Conservation (phyloP, 2,329 filamentous ascomycete genomes). For the Metarhizium humberi region DNA sequence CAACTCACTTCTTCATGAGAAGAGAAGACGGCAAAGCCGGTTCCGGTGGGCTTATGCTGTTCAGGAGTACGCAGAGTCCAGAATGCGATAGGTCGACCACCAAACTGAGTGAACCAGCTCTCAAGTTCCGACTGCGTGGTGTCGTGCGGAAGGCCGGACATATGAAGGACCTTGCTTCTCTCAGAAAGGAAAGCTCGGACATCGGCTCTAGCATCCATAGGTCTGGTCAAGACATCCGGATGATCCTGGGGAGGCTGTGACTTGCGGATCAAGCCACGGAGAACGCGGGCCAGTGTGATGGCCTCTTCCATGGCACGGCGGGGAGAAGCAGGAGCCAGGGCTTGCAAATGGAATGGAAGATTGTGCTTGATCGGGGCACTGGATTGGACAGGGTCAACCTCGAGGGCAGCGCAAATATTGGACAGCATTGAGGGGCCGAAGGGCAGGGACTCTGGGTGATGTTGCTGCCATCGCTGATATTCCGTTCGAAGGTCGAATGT, state of each 20-base stretch:
- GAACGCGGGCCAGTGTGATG: conserved; percentile 83
- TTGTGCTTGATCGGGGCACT: conserved; percentile 99
- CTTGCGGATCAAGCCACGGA: conserved; percentile 89
- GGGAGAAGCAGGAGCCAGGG: conserved; percentile 87
- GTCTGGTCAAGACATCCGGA: conserved; percentile 85
- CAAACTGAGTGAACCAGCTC: conserved; percentile 99
- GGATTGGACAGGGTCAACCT: conserved; percentile 95
- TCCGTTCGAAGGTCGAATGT: conserved; percentile 96
- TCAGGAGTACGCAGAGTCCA: conserved; percentile 97
- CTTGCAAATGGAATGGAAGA: conserved; percentile 93
- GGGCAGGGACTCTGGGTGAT: conserved; percentile 93
- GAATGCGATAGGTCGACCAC: conserved; percentile 94
- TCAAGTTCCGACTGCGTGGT: conserved; percentile 98
- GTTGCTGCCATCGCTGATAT: conserved; percentile 97
- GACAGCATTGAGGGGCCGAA: conserved; percentile 92
- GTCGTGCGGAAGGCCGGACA: conserved; percentile 94
- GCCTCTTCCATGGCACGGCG: conserved; percentile 97
- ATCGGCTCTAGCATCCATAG: conserved; percentile 94
- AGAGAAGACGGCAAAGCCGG: conserved; percentile 96
- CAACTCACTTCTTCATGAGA: conserved; percentile 90
- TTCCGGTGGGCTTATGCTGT: conserved; percentile 98
- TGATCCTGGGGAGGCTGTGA: conserved; percentile 91
- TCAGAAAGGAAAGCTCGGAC: conserved; percentile 93
- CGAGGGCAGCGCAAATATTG: conserved; percentile 95
- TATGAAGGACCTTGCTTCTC: conserved; percentile 94